Percentiles rank a stretch among this genome's conserved stretches.
These are phyloP conservation scores for Lipomyces mesembrius DNA, from an alignment of 805 yeast genomes.

Conservation along the genomic window DNA sequence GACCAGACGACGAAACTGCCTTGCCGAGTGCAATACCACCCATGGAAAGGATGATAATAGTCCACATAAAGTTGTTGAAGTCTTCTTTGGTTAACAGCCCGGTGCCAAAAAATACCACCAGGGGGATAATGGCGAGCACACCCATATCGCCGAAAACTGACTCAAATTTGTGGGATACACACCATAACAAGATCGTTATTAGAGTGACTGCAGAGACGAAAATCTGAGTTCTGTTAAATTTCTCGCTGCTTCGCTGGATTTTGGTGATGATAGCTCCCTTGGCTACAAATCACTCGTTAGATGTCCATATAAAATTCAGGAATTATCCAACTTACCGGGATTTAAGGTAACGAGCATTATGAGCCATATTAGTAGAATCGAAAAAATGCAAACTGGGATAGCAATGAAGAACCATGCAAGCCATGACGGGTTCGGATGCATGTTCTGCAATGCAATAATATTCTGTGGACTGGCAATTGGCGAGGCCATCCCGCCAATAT, in stretches of 20 bases:
- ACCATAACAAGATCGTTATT: constrained; percentile 83
- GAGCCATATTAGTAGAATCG: constrained; percentile 72
- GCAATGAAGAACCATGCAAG: constrained; percentile 90
- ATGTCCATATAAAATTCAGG: background rate
- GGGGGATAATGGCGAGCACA: constrained; percentile 87
- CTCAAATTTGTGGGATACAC: constrained; percentile 76
- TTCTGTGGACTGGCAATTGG: constrained; percentile 98
- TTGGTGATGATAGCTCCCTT: constrained; percentile 59
- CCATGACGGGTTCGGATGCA: constrained; percentile 88
- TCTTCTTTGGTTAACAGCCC: constrained; percentile 87
- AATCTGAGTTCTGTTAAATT: constrained; percentile 73
- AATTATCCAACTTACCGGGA: constrained; percentile 38
- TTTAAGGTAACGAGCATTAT: constrained; percentile 67
- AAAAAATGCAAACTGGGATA: constrained; percentile 72
- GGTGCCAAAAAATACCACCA: constrained; percentile 89
- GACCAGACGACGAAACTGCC: constrained; percentile 90
- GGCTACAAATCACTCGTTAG: constrained; percentile 36
- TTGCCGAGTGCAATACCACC: constrained; percentile 96
- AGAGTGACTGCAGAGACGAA: constrained; percentile 71
- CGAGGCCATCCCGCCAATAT: constrained; percentile 95
- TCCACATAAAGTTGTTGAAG: constrained; percentile 95
- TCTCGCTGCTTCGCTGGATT: constrained; percentile 63
- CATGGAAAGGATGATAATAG: constrained; percentile 93
- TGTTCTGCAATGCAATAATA: constrained; percentile 83
- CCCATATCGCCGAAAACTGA: constrained; percentile 93